phyloP scores from a whole-genome alignment of 2,329 filamentous ascomycete genomes.

The Amphichorda felina region DNA sequence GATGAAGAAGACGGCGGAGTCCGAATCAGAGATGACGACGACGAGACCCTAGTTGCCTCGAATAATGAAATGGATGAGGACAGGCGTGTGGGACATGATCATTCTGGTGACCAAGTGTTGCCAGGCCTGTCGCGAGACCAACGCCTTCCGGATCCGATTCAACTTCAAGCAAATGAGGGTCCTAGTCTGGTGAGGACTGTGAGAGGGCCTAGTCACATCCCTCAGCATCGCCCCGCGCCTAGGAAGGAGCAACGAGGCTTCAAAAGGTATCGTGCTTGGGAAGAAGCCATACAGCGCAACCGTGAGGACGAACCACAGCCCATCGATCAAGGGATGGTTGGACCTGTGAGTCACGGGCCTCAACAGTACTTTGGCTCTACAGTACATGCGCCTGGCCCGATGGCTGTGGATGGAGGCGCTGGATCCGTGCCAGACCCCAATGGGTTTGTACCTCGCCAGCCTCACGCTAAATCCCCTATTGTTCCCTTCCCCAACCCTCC shows the following conservation, averaged over 20 bases:
- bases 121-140: background rate
- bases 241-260: constrained; percentile 31
- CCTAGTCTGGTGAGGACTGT: constrained; percentile 4
- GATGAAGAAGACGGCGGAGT: constrained; percentile 15
- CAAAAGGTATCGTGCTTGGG: constrained; percentile 32
- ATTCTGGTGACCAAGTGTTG: background rate
- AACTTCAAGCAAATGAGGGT: constrained; percentile 8
- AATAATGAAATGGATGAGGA: constrained; percentile 7
- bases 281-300: constrained; percentile 22
- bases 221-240: background rate
- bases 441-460: constrained; percentile 1
- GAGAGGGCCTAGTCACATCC: background rate
- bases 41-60: constrained; percentile 1
- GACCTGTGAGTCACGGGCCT: constrained; percentile 4
- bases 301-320: constrained; percentile 8
- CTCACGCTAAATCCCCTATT: background rate
- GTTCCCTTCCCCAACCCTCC: background rate
- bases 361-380: too few relatives aligned
- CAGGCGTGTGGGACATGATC: background rate
- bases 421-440: constrained; percentile 1
- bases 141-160: background rate
- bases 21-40: constrained; percentile 10
- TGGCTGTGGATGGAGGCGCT: background rate
- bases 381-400: too few relatives aligned
- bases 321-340: constrained; percentile 6